phyloP scores from a whole-genome alignment of 192 early-diverging fungal species.

The Helicostylum pulchrum region DNA sequence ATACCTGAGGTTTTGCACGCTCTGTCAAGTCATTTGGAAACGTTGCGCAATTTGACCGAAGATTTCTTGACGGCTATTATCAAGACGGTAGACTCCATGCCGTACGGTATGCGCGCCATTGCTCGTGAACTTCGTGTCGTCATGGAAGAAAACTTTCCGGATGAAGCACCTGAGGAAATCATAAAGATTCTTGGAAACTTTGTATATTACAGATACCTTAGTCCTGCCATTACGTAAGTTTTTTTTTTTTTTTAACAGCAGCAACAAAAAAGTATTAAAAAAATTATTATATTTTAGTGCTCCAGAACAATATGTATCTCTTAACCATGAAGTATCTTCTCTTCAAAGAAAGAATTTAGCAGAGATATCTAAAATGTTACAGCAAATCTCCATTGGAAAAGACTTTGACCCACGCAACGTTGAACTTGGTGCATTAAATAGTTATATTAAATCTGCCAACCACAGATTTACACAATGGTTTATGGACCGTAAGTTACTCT shows the following conservation, averaged over 20 bases:
- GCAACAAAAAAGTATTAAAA: too few relatives aligned
- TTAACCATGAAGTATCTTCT: conserved; percentile 79
- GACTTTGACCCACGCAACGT: conserved; percentile 68
- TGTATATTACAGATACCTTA: conserved; percentile 98
- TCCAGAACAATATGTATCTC: conserved; percentile 95
- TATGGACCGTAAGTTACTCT: conserved; percentile 58
- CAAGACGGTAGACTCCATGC: conserved; percentile 79
- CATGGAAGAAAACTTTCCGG: conserved; percentile 79
- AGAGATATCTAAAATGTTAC: conserved; percentile 92
- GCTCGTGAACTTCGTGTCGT: conserved; percentile 82
- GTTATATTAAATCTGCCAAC: conserved; percentile 75
- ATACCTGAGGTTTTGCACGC: conserved; percentile 75
- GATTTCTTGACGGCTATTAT: conserved; percentile 82
- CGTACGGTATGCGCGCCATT: conserved; percentile 95
- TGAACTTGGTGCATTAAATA: conserved; percentile 72
- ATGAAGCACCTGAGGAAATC: conserved; percentile 75
- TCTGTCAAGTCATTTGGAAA: conserved; percentile 67
- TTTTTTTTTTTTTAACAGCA: not conserved
- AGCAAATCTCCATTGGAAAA: conserved; percentile 92
- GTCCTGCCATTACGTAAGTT: conserved; percentile 88
- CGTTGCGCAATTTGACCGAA: conserved; percentile 78
- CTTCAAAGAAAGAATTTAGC: conserved; percentile 96
- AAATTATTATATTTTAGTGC: conserved; percentile 55
- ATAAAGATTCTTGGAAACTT: conserved; percentile 90
- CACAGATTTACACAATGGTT: conserved; percentile 83